Evolutionary conservation across 441 rosid genomes (phyloP), one percentile per base, ranked within the genome.

Genomic region (Populus hybrid): DNA sequence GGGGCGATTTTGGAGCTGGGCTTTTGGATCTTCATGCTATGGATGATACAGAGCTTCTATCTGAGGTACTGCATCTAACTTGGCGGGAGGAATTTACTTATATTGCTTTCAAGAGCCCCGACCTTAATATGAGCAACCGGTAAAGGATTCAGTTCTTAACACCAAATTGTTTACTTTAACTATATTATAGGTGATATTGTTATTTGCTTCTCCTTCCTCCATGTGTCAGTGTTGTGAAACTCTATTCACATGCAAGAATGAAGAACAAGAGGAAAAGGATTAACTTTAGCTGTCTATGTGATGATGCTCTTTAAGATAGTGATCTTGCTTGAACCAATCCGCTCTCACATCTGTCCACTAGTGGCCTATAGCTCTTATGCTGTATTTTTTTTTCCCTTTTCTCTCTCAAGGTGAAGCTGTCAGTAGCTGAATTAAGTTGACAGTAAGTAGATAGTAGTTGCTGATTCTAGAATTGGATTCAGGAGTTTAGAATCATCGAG

Each of bases 1-100:
- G 95, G 84, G 98, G 73, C 29, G 99, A 94, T 82, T 92, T 94
- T 90, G 99, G 98, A 77, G 98, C 98, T 83, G 99, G 98, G 71
- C 95, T 97, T 78, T 79, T 97, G 85, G 98, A 97, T 86, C 99
- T 97, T 82, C 98, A 93, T 80, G 94, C 98, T 50, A 91, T 97
- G 97, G 99, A 97, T 84, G 98, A 97, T 74, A 97, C 97, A 2
- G 98, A 93, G 87, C 95, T 97, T 86, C 88, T 97, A 53, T 92
- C 97, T 26, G 99, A 97, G 97, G 99, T 96, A 85, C 74, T 80
- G 2, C 20, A 18, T 50, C 59, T 40, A 23, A 74, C 81, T 40
- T 64, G 81, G 74, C 23, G 16, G 2, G 66, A 9, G 11, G 6
- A 20, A 26, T 38, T 61, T 36, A 21, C 23, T 35, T 59, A 24